phyloP scores from a whole-genome alignment of 495 filamentous ascomycete genomes.

The Parathielavia hyrcaniae region DNA sequence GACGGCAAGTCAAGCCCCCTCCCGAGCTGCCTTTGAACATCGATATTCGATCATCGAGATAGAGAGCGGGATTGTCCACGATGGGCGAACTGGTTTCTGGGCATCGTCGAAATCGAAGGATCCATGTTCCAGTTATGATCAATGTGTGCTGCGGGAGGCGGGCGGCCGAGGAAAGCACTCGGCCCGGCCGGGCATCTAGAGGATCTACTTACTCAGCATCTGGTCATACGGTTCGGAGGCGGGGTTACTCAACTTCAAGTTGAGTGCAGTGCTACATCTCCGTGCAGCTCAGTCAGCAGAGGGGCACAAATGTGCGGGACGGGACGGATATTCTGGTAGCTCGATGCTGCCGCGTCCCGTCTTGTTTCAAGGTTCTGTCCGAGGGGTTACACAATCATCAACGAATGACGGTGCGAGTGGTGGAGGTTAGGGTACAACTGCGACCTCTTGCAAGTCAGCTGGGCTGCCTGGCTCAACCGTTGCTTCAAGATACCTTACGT shows the following conservation, averaged over 20 bases:
- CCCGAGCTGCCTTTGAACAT: too few species aligned
- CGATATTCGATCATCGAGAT: too few species aligned
- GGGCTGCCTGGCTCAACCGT: not conserved
- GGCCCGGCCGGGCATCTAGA: not conserved
- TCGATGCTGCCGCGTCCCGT: conserved; percentile 26
- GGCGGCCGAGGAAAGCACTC: not conserved
- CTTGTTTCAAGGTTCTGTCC: conserved; percentile 14
- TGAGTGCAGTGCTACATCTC: not conserved
- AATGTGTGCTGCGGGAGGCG: too few species aligned
- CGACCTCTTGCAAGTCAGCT: not conserved
- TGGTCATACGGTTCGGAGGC: not conserved
- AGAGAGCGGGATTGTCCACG: too few species aligned
- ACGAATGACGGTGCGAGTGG: not conserved
- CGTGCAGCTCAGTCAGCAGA: not conserved
- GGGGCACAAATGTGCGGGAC: conserved; percentile 5
- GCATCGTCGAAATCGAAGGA: too few species aligned
- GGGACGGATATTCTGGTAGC: conserved; percentile 11
- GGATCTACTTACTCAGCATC: not conserved
- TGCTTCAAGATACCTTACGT: too few species aligned
- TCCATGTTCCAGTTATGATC: too few species aligned
- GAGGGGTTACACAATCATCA: not conserved
- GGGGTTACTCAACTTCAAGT: conserved; percentile 1
- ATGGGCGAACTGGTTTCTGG: too few species aligned
- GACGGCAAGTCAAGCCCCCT: too few species aligned
- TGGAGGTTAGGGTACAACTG: not conserved